Evolutionary conservation across 2,329 filamentous ascomycete species (phyloP).

Genomic region (Diaporthe velutina): DNA sequence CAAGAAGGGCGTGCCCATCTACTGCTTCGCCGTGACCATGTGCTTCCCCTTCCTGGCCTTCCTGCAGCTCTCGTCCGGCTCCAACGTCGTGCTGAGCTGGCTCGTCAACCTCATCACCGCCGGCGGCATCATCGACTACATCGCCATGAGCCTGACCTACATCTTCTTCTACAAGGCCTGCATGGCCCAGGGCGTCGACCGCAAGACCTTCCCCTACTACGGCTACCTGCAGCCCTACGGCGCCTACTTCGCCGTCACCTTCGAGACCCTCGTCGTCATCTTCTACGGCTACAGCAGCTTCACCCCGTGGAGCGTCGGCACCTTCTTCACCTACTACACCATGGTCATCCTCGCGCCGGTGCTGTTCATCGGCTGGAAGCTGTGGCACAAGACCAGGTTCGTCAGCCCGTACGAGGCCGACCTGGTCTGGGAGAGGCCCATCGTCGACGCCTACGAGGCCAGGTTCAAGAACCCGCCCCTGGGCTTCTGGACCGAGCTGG

Average conservation of each 20-base stretch:
- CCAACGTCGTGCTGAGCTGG: slow-evolving; percentile 53
- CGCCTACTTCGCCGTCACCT: slow-evolving; percentile 59
- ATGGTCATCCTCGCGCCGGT: slow-evolving; percentile 68
- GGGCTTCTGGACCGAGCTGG: slow-evolving; percentile 39
- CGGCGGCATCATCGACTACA: slow-evolving; percentile 72
- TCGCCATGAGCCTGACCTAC: slow-evolving; percentile 54
- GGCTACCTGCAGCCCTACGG: slow-evolving; percentile 72
- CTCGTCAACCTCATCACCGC: slow-evolving; percentile 69
- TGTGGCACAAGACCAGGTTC: slow-evolving; percentile 70
- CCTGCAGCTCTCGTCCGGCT: slow-evolving; percentile 35
- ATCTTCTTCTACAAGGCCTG: slow-evolving; percentile 39
- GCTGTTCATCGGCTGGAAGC: slow-evolving; percentile 73
- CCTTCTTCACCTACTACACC: slow-evolving; percentile 63
- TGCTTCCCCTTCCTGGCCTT: slow-evolving; percentile 60
- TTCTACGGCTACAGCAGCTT: slow-evolving; percentile 67
- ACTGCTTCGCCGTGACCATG: slow-evolving; percentile 67
- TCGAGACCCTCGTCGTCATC: slow-evolving; percentile 59
- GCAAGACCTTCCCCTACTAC: slow-evolving; percentile 67
- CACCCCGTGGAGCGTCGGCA: slow-evolving; percentile 45
- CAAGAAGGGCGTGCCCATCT: slow-evolving; percentile 71
- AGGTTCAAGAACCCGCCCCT: slow-evolving; percentile 33
- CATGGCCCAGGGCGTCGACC: slow-evolving; percentile 45
- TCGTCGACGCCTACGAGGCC: slow-evolving; percentile 62
- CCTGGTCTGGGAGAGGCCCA: slow-evolving; percentile 70
- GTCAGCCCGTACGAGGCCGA: slow-evolving; percentile 68